phyloP scores from a whole-genome alignment of 768 basidiomycete genomes.

The Boletus fagicola region DNA sequence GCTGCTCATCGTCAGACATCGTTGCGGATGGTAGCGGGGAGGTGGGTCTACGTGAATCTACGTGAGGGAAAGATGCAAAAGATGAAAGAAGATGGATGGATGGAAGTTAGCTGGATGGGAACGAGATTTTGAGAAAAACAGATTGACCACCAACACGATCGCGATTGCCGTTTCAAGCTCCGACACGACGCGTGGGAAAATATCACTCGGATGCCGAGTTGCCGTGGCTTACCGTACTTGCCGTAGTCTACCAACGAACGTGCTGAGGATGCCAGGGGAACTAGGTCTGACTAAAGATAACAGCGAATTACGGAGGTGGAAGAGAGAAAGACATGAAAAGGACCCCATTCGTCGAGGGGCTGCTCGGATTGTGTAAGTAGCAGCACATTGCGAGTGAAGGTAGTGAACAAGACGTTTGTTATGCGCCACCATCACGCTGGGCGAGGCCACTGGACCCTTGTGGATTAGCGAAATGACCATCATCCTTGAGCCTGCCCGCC shows the following conservation, averaged over 20 bases:
- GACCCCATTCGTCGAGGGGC: not conserved
- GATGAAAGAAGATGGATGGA: constrained; percentile 31
- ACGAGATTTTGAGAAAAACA: constrained; percentile 17
- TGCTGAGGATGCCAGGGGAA: not conserved
- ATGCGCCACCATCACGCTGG: constrained; percentile 3
- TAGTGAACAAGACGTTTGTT: not conserved
- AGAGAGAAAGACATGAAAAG: not conserved
- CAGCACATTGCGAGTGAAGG: not conserved
- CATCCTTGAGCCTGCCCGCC: not conserved
- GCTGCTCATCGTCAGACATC: constrained; percentile 94
- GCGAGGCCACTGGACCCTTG: not conserved
- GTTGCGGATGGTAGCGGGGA: constrained; percentile 28
- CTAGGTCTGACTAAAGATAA: not conserved
- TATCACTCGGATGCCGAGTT: constrained; percentile 14
- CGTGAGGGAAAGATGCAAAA: constrained; percentile 19
- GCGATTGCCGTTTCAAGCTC: constrained; percentile 40
- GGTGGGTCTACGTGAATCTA: constrained; percentile 25
- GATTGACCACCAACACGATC: constrained; percentile 21
- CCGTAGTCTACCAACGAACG: not conserved
- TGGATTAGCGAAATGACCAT: not conserved
- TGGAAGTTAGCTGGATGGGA: constrained; percentile 21
- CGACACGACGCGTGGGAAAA: constrained; percentile 35
- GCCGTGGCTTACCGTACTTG: not conserved
- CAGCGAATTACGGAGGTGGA: not conserved
- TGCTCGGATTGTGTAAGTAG: not conserved